Base-by-base conservation (phyloP, 176 grass and related monocot genomes). In the Triticum urartu region DNA sequence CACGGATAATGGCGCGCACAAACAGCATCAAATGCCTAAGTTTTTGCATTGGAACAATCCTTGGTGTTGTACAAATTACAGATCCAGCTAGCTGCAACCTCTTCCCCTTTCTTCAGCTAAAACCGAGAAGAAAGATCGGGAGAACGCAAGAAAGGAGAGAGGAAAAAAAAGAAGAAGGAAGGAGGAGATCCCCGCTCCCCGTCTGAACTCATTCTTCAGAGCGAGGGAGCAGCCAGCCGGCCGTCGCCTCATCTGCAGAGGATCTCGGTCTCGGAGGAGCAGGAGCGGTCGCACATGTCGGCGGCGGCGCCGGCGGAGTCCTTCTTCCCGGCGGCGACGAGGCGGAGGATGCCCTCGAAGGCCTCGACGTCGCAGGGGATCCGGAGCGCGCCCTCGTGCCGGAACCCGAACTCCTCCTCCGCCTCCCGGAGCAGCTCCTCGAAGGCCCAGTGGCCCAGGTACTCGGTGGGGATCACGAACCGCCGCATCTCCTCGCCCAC, bases 381-480 rank as follows among this genome's bases (percentile, higher is more conserved):
- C 60, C 95, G 85, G 79, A 95, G 83, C 24, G 92, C 95, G 32
- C 95, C 95, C 77, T 98, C 81, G 39, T 98, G 87, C 40, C 83
- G 87, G 93, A 95, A 98, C 42, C 95, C 95, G 70, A 95, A 98
- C 86, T 98, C 95, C 88, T 98, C 95, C 89, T 93, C 95, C 5
- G 89, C 93, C 36, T 98, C 93, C 68, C 91, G 90, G 65, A 98
- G 93, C 61, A 98, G 86, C 64, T 80, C 88, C 6, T 77, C 89
- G 78, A 98, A 98, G 2, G 93, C 93, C 88, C 87, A 75, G 83
- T 92, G 93, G 36, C 86, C 77, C 36, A 98, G 83, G 89, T 92
- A 95, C 62, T 95, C 92, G 5, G 95, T 98, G 45, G 95, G 95
- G 83, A 98, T 98, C 10, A 98, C 95, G 69, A 98, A 98, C 85